Evolutionary conservation across 1,139 yeast genomes (phyloP).

Genomic region (Saccharomyces uvarum): DNA sequence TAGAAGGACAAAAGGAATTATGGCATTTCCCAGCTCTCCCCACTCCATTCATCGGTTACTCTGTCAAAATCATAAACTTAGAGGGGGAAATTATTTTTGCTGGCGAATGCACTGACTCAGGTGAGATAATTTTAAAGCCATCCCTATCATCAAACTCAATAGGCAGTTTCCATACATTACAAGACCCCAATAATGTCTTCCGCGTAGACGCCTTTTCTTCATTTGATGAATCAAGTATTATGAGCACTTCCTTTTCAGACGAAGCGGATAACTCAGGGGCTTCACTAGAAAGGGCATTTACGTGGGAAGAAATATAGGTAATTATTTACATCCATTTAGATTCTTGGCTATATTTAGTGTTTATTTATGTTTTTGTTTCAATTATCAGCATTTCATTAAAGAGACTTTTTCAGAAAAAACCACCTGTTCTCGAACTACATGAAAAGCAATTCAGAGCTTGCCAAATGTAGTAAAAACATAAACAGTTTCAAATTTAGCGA

Average conservation of each 20-base stretch:
- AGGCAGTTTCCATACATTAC: background rate
- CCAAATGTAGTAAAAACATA: no score
- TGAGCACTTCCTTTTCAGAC: background rate
- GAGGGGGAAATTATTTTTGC: background rate
- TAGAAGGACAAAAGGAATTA: background rate
- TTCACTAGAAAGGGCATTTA: background rate
- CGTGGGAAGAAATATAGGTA: background rate
- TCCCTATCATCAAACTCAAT: background rate
- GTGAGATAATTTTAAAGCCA: background rate
- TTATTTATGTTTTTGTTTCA: background rate
- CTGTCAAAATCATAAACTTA: background rate
- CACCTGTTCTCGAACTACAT: background rate
- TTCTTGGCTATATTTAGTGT: background rate
- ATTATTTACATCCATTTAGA: background rate
- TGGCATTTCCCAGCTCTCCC: background rate
- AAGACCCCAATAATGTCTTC: background rate
- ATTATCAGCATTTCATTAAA: background rate
- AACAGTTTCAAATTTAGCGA: no score
- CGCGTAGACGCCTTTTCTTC: background rate
- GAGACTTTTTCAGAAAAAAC: no score
- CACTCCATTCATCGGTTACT: background rate
- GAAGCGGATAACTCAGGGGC: background rate
- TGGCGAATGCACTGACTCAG: background rate
- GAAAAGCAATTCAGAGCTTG: no score
- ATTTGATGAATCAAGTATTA: background rate